Conservation (phyloP, 441 rosid genomes). For the Mallotus repandus region DNA sequence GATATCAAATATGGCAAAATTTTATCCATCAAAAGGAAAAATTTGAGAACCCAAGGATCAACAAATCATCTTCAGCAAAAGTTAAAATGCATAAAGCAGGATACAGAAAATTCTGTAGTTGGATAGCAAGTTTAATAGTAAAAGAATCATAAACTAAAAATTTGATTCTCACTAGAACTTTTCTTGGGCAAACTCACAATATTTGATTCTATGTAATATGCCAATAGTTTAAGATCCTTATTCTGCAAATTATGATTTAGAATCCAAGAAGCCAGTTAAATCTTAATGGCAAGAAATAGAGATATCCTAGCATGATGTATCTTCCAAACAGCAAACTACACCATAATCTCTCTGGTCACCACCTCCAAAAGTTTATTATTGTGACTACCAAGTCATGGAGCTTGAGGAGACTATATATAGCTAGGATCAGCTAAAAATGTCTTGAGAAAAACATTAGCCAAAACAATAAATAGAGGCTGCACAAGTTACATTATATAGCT, state of each 20-base stretch:
- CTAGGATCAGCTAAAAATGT: background rate
- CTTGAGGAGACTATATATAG: background rate
- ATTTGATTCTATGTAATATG: no score
- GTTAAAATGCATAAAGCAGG: background rate
- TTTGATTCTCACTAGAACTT: no score
- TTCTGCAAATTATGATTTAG: background rate
- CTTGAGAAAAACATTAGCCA: background rate
- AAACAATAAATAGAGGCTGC: background rate
- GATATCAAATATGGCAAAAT: background rate
- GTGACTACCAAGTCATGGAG: background rate
- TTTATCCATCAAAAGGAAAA: background rate
- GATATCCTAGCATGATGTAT: background rate
- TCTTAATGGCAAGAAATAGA: no score
- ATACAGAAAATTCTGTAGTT: background rate
- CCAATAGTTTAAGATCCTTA: background rate
- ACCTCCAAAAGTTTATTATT: background rate
- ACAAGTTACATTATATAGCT: background rate
- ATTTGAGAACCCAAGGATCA: background rate
- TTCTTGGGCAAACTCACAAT: background rate
- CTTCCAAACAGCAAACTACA: background rate
- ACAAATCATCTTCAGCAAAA: conserved; percentile 3
- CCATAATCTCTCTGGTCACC: background rate
- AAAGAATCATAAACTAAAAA: background rate
- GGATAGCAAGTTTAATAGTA: background rate
- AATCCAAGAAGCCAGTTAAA: background rate